Evolutionary conservation across 1,284 basidiomycete species (phyloP), one percentile per base, ranked within the genome.

Genomic region (Exobasidium rhododendri): DNA sequence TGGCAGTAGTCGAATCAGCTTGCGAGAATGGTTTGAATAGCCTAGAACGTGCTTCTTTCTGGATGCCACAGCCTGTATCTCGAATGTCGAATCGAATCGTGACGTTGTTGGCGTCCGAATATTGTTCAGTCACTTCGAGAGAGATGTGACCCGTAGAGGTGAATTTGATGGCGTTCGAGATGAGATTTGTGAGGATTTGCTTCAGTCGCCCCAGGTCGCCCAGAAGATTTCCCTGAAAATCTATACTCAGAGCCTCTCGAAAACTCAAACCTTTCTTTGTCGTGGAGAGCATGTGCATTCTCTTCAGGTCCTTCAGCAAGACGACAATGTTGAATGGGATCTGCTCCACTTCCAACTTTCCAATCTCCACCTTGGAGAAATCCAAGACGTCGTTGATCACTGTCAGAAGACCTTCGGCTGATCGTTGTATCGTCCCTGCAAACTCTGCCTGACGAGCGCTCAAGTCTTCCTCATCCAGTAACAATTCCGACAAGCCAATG

Each of bases 371-470:
- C 17, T 40, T 40, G 7, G 35, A 40, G 17, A 40, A 40, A 17
- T 40, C 35, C 31, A 83, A 73, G 29, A 83, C 80, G 58, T 82
- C 81, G 58, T 81, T 81, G 68, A 83, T 82, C 32, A 83, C 70
- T 2, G 80, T 79, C 28, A 83, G 77, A 0, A 83, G 73, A 30
- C 82, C 82, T 40, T 83, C 80, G 5, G 81, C 81, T 31, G 80
- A 81, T 4, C 75, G 73, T 17, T 72, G 75, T 62, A 83, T 83
- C 14, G 81, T 82, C 22, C 74, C 74, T 2, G 83, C 71, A 64
- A 82, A 81, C 47, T 83, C 81, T 3, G 74, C 68, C 58, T 83
- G 81, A 3, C 81, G 79, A 10, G 70, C 67, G 0, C 78, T 72
- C 0, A 82, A 64, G 44, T 26, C 14, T 0, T 73, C 67, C 29